Percentiles rank a stretch among this genome's conserved stretches.
These are phyloP conservation scores for Sarocladium strictum DNA, from an alignment of 2,329 filamentous ascomycete genomes.

Conservation along the genomic window DNA sequence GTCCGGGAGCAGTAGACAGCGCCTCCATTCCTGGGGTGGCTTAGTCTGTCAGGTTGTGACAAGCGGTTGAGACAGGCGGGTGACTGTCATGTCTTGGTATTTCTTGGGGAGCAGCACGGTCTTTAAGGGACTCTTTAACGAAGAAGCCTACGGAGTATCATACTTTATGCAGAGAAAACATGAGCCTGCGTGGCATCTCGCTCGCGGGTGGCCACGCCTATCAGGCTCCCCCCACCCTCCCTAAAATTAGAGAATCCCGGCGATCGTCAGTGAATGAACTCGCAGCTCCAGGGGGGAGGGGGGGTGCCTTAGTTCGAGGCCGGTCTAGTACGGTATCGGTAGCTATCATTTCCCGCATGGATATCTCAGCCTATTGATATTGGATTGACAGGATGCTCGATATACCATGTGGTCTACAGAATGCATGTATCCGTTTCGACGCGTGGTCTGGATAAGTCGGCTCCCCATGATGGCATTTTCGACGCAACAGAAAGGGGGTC, in stretches of 20 bases:
- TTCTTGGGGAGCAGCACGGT: not conserved
- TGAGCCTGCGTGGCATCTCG: too few relatives aligned
- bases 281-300: too few relatives aligned
- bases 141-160: too few relatives aligned
- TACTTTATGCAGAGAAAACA: too few relatives aligned
- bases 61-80: not conserved
- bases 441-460: constrained; percentile 8
- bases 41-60: not conserved
- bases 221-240: too few relatives aligned
- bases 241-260: too few relatives aligned
- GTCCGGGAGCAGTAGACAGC: not conserved
- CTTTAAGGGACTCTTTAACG: not conserved
- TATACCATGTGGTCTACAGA: too few relatives aligned
- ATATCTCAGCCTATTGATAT: not conserved
- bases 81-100: not conserved
- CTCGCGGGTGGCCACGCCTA: too few relatives aligned
- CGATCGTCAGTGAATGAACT: too few relatives aligned
- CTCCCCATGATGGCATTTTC: not conserved
- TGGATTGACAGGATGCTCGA: not conserved
- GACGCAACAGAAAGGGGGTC: not conserved
- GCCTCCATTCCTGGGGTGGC: not conserved
- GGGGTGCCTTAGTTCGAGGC: too few relatives aligned
- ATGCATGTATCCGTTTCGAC: too few relatives aligned
- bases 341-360: not conserved
- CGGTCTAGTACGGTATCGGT: too few relatives aligned